Evolutionary conservation across 768 basidiomycete species (phyloP), one percentile per base, ranked within the genome.

Genomic region (Postia placenta): DNA sequence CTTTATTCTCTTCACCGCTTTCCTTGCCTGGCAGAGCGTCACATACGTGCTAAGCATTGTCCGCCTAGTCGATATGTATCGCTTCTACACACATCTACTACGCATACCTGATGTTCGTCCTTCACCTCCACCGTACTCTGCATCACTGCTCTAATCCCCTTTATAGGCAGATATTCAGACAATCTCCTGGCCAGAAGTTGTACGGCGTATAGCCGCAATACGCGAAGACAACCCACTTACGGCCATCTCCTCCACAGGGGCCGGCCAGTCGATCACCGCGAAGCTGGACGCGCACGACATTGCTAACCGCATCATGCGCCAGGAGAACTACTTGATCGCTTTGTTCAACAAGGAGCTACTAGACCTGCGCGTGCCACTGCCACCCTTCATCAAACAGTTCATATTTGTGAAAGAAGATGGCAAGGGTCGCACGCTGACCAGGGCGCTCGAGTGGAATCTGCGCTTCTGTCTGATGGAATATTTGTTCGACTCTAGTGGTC

Each of bases 271-370:
- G 3, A 75, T 83, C 9, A 84, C 81, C 1, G 89, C 92, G 41
- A 90, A 90, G 63, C 80, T 99, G 5, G 96, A 99, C 58, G 96
- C 95, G 2, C 96, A 99, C 63, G 95, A 98, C 67, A 83, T 98
- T 46, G 95, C 95, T 3, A 98, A 97, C 64, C 86, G 96, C 45
- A 97, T 99, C 59, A 79, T 99, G 81, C 80, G 96, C 26, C 92
- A 97, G 64, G 96, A 98, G 63, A 99, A 99, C 67, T 99, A 98
- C 63, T 77, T 99, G 44, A 96, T 98, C 50, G 93, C 96, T 0
- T 67, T 99, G 17, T 96, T 99, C 67, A 99, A 98, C 70, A 98
- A 97, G 64, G 92, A 96, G 54, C 67, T 98, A 4, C 74, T 99
- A 45, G 89, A 99, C 67, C 74, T 98, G 19, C 81, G 83, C 7